A percentile compares a stretch with the other conserved stretches of the same genome.
Evolutionary conservation across 768 basidiomycete genomes (phyloP).

Genomic region (Leccinum sublutescens): DNA sequence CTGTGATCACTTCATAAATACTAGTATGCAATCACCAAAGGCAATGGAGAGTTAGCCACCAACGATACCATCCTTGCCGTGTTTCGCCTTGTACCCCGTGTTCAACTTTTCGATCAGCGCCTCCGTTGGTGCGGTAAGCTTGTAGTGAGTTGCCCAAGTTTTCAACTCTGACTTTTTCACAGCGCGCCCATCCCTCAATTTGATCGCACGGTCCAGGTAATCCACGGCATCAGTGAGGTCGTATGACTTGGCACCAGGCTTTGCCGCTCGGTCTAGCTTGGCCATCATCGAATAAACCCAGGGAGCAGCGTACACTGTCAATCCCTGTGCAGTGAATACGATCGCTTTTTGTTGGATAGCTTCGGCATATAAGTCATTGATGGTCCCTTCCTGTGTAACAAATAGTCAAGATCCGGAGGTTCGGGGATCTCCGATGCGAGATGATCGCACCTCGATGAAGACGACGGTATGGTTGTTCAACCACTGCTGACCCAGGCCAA

Average conservation of each 20-base stretch:
- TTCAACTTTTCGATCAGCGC: neutral
- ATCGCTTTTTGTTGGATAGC: conserved; percentile 4
- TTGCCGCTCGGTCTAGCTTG: conserved; percentile 8
- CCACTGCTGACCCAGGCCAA: conserved; percentile 4
- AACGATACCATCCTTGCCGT: conserved; percentile 1
- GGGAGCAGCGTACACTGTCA: conserved; percentile 14
- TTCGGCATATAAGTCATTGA: neutral
- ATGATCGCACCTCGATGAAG: conserved; percentile 5
- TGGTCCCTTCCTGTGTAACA: neutral
- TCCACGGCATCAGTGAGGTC: conserved; percentile 11
- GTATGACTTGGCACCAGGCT: conserved; percentile 7
- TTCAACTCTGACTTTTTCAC: conserved; percentile 9
- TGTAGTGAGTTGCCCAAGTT: conserved; percentile 1
- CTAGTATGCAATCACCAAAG: neutral
- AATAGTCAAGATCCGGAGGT: neutral
- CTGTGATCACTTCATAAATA: neutral
- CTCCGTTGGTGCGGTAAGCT: neutral
- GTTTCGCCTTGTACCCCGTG: neutral
- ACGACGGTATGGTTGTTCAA: conserved; percentile 10
- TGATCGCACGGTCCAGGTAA: conserved; percentile 3
- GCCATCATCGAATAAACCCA: conserved; percentile 12
- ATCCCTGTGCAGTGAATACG: conserved; percentile 5
- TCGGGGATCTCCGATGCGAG: neutral
- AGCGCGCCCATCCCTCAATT: neutral
- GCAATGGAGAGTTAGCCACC: neutral